Evolutionary conservation across 2,329 filamentous ascomycete genomes (phyloP).

Genomic region (Sporothrix schenckii): DNA sequence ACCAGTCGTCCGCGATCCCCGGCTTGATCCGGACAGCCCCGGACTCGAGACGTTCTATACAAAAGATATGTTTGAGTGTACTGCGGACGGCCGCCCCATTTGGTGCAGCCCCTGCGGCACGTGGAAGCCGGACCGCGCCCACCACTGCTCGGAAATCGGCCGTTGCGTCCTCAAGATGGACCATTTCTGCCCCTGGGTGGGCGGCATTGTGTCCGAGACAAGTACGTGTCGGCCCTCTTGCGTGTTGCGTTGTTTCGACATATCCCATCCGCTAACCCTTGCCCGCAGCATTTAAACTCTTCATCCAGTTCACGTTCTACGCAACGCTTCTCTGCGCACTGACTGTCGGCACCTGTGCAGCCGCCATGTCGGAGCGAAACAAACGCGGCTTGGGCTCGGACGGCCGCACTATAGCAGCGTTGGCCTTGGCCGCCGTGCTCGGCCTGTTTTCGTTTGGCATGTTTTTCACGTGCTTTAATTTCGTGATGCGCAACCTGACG

Average conservation of each 20-base stretch:
- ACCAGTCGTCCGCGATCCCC: conserved; percentile 42
- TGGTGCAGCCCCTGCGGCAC: conserved; percentile 84
- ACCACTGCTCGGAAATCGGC: conserved; percentile 81
- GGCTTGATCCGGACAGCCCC: conserved; percentile 61
- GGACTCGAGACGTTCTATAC: conserved; percentile 77
- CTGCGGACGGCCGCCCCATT: conserved; percentile 77
- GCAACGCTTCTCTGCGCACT: conserved; percentile 68
- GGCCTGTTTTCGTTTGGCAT: conserved; percentile 79
- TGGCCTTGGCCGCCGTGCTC: conserved; percentile 73
- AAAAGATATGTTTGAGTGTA: conserved; percentile 81
- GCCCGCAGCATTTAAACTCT: conserved; percentile 76
- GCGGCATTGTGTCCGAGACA: conserved; percentile 84
- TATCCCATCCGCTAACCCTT: neutral
- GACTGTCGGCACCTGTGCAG: conserved; percentile 64
- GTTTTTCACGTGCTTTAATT: conserved; percentile 70
- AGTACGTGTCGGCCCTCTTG: conserved; percentile 48
- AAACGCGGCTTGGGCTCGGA: conserved; percentile 54
- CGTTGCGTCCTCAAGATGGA: conserved; percentile 90
- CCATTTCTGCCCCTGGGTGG: conserved; percentile 96
- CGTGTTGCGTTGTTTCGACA: neutral
- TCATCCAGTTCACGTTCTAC: conserved; percentile 83
- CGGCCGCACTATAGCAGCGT: conserved; percentile 59
- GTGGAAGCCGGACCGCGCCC: conserved; percentile 85
- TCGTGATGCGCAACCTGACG: conserved; percentile 73
- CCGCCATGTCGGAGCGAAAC: conserved; percentile 40